Evolutionary conservation across 495 filamentous ascomycete genomes (phyloP).

Genomic region (Penicillium tannophilum): DNA sequence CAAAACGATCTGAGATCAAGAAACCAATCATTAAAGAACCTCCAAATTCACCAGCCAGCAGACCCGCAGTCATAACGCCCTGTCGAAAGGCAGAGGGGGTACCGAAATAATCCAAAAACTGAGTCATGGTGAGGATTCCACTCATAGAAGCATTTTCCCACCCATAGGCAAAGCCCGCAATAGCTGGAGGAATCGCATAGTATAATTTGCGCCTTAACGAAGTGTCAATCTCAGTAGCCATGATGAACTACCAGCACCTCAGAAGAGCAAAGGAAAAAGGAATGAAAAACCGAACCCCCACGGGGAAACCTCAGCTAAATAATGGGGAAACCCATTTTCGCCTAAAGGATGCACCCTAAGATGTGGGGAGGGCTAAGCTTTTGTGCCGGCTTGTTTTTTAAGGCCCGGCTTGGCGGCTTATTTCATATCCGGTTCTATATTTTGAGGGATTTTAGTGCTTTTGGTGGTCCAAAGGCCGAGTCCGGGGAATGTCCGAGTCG

Average conservation of each 20-base stretch:
- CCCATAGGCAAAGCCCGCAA: slow-evolving; percentile 2
- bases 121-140: slow-evolving; percentile 5
- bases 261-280: neutral
- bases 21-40: slow-evolving; percentile 2
- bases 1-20: slow-evolving; percentile 3
- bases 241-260: neutral
- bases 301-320: neutral
- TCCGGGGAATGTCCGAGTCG: neutral
- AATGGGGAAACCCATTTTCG: neutral
- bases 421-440: neutral
- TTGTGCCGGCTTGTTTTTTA: slow-evolving; percentile 5
- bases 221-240: slow-evolving; percentile 6
- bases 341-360: neutral
- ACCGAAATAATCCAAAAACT: slow-evolving; percentile 4
- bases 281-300: neutral
- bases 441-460: neutral
- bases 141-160: slow-evolving; percentile 8
- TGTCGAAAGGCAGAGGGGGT: slow-evolving; percentile 5
- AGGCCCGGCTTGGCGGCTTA: slow-evolving; percentile 5
- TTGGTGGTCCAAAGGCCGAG: neutral
- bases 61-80: slow-evolving; percentile 1
- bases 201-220: slow-evolving; percentile 3
- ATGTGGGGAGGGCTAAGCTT: slow-evolving; percentile 8
- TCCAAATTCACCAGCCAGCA: slow-evolving; percentile 2
- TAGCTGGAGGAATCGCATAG: slow-evolving; percentile 1